Conservation (phyloP, 495 filamentous ascomycete species). For the Darksidea phi region DNA sequence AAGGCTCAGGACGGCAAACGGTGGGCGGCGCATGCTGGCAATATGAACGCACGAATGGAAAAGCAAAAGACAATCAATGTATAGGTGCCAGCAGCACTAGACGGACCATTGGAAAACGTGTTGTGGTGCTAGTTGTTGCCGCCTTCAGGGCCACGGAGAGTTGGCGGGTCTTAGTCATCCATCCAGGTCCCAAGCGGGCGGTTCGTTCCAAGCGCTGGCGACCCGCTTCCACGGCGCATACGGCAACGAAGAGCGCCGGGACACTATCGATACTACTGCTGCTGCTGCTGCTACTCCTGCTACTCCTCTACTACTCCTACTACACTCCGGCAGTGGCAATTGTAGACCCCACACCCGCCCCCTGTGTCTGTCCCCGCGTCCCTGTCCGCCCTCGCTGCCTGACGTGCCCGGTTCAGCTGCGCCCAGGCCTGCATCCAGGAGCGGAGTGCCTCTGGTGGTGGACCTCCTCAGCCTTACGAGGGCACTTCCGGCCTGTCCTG, state of each 20-base stretch:
- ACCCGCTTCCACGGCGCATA: no score
- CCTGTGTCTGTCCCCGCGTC: no score
- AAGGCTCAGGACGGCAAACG: slow-evolving; percentile 28
- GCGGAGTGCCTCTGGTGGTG: slow-evolving; percentile 1
- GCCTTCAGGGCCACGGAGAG: neutral
- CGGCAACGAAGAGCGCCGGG: no score
- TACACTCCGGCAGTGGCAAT: no score
- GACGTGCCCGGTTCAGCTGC: slow-evolving; percentile 6
- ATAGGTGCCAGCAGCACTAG: slow-evolving; percentile 3
- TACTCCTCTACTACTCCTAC: no score
- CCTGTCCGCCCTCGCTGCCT: no score
- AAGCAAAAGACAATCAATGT: neutral
- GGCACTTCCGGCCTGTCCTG: slow-evolving; percentile 20
- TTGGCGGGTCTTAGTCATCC: neutral
- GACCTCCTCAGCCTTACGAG: slow-evolving; percentile 30
- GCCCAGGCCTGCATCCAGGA: neutral
- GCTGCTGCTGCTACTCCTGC: no score
- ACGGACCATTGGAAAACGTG: neutral
- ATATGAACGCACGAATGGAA: neutral
- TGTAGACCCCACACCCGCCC: no score
- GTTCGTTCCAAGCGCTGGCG: no score
- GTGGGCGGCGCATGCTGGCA: slow-evolving; percentile 26
- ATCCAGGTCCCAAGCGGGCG: neutral
- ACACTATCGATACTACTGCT: no score
- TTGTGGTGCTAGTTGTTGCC: neutral